Base-by-base conservation (phyloP, 2,329 filamentous ascomycete species). In the Pseudogymnoascus sp. region DNA sequence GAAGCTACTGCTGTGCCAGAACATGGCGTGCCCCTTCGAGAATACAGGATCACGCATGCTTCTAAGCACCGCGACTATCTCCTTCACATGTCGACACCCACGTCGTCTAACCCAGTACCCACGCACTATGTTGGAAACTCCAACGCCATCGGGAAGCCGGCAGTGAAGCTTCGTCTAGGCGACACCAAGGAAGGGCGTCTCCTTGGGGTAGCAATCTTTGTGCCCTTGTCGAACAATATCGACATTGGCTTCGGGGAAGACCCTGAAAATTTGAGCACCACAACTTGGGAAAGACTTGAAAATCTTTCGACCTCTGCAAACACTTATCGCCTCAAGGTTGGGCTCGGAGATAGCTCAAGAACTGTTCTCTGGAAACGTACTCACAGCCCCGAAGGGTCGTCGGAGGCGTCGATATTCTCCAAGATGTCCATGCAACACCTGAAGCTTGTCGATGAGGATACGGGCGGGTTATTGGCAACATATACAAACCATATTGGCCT, bases 341-440 rank as follows among this genome's bases (percentile, higher is more conserved):
- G 25, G n/a, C 45, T 52, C 6, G 45, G 45, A 4, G 45, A 52
- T 2, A 52, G 45, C n/a, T 52, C 45, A 1, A 2, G 45, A 11
- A 11, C 25, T 11, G 45, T 52, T 52, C 45, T 52, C 23, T 52
- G 45, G 25, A 52, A 52, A 16, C 23, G 45, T 30, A 52, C 45
- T 52, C 45, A 30, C 45, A 52, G 45, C n/a, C 45, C 45, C 25
- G 23, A 52, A 30, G 25, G 45, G 23, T 16, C 45, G 3, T 28
- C 45, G 14, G 45, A 52, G 45, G 45, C 45, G 14, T 52, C 45
- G n/a, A 52, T 52, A 52, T 52, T 52, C 45, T 52, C 14, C 45
- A 52, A 52, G 42, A 49, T 49, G 42, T 49, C 42, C 4, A 52
- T 52, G 45, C 45, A 30, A 11, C 45, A 52, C 25, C 45, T 52